Conservation (phyloP, 768 basidiomycete species). For the Sarcodon aspratus region DNA sequence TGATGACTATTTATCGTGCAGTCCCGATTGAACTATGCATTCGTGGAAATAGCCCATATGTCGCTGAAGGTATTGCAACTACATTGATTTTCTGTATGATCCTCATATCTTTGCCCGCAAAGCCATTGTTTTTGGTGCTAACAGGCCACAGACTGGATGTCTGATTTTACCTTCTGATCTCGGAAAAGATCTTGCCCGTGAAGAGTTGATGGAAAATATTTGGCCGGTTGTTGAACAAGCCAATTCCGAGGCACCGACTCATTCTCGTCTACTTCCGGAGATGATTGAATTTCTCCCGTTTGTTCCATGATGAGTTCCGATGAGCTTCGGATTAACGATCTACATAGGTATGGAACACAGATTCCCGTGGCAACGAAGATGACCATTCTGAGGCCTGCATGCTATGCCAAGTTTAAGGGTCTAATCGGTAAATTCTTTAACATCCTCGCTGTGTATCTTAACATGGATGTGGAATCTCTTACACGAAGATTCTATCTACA, state of each 20-base stretch:
- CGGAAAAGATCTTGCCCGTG: conserved; percentile 10
- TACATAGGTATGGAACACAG: conserved; percentile 21
- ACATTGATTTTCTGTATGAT: no score
- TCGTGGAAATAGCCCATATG: conserved; percentile 34
- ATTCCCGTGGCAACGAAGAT: conserved; percentile 43
- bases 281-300: conserved; percentile 36
- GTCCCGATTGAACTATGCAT: conserved; percentile 42
- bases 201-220: conserved; percentile 21
- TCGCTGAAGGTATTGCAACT: conserved; percentile 20
- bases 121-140: conserved; percentile 42
- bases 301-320: conserved; percentile 3
- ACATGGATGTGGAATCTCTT: no score
- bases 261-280: conserved; percentile 39
- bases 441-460: neutral
- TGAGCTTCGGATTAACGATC: neutral
- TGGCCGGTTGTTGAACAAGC: conserved; percentile 37
- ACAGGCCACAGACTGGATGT: conserved; percentile 34
- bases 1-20: neutral
- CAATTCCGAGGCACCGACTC: conserved; percentile 38
- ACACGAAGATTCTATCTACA: conserved; percentile 20
- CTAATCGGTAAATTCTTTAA: conserved; percentile 24
- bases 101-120: no score
- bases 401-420: conserved; percentile 37
- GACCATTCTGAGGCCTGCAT: conserved; percentile 34
- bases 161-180: conserved; percentile 39